phyloP scores from a whole-genome alignment of 2,329 filamentous ascomycete genomes.

The Xylaria hypoxylon region DNA sequence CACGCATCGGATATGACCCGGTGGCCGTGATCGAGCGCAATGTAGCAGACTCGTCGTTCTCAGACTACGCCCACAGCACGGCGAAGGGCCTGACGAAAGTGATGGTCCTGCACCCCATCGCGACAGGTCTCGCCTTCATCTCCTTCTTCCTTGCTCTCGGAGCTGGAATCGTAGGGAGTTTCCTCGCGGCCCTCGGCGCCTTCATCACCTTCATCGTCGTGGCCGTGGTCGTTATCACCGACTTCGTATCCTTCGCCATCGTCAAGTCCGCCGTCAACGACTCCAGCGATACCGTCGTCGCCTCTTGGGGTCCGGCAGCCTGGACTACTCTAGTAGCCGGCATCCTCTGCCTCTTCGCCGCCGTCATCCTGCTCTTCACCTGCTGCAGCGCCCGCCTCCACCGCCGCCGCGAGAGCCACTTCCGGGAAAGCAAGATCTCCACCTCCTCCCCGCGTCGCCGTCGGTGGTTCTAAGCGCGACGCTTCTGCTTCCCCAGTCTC shows the following conservation, averaged over 20 bases:
- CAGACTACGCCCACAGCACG: slow-evolving; percentile 53
- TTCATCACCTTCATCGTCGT: slow-evolving; percentile 57
- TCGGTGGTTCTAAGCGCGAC: slow-evolving; percentile 28
- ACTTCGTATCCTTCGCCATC: slow-evolving; percentile 58
- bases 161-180: slow-evolving; percentile 56
- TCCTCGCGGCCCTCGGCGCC: slow-evolving; percentile 55
- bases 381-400: slow-evolving; percentile 67
- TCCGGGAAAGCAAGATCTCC: slow-evolving; percentile 31
- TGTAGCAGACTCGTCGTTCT: slow-evolving; percentile 48
- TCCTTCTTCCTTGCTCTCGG: slow-evolving; percentile 59
- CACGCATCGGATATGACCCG: slow-evolving; percentile 48
- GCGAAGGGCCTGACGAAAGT: slow-evolving; percentile 56
- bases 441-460: slow-evolving; percentile 8
- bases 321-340: slow-evolving; percentile 71
- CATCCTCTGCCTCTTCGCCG: slow-evolving; percentile 65
- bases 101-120: slow-evolving; percentile 57
- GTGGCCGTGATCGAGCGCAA: slow-evolving; percentile 39
- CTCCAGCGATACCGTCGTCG: slow-evolving; percentile 51
- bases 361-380: slow-evolving; percentile 69
- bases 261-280: slow-evolving; percentile 54
- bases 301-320: slow-evolving; percentile 65
- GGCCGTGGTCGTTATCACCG: slow-evolving; percentile 57
- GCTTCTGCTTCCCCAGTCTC: neutral
- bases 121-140: slow-evolving; percentile 55
- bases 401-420: slow-evolving; percentile 51